Evolutionary conservation across 495 filamentous ascomycete genomes (phyloP).

Genomic region (Peziza echinospora): DNA sequence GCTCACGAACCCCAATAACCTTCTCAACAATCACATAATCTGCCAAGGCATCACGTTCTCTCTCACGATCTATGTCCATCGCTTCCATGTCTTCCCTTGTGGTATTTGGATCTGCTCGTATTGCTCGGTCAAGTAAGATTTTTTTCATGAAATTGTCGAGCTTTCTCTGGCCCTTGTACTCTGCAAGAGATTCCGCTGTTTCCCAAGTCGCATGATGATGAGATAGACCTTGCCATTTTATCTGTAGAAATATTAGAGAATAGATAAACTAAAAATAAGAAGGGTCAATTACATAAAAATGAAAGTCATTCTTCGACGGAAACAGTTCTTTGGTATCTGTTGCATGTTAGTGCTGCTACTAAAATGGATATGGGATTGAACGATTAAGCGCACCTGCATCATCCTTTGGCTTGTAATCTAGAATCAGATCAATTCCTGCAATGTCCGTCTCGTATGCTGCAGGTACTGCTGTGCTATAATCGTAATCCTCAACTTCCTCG

Average conservation of each 20-base stretch:
- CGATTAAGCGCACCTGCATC: conserved; percentile 29
- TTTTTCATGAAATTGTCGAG: conserved; percentile 88
- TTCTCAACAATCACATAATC: conserved; percentile 82
- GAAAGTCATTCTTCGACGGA: conserved; percentile 54
- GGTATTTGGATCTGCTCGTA: conserved; percentile 9
- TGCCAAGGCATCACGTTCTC: conserved; percentile 57
- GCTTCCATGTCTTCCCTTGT: conserved; percentile 62
- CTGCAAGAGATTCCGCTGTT: conserved; percentile 41
- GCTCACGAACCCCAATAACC: conserved; percentile 59
- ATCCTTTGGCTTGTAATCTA: conserved; percentile 62
- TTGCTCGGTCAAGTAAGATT: conserved; percentile 28
- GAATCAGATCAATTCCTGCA: conserved; percentile 69
- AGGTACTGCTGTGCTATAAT: conserved; percentile 34
- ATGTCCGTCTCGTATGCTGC: conserved; percentile 44
- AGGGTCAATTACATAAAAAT: conserved; percentile 41
- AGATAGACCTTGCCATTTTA: conserved; percentile 93
- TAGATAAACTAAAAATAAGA: neutral
- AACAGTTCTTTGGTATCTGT: conserved; percentile 30
- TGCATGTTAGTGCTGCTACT: neutral
- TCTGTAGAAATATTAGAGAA: conserved; percentile 23
- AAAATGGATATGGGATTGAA: neutral
- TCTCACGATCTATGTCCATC: conserved; percentile 71
- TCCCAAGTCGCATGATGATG: conserved; percentile 95
- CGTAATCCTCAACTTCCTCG: conserved; percentile 41
- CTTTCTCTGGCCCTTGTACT: conserved; percentile 54